Conservation (phyloP, 2,329 filamentous ascomycete genomes). For the Plectosphaerella plurivora region DNA sequence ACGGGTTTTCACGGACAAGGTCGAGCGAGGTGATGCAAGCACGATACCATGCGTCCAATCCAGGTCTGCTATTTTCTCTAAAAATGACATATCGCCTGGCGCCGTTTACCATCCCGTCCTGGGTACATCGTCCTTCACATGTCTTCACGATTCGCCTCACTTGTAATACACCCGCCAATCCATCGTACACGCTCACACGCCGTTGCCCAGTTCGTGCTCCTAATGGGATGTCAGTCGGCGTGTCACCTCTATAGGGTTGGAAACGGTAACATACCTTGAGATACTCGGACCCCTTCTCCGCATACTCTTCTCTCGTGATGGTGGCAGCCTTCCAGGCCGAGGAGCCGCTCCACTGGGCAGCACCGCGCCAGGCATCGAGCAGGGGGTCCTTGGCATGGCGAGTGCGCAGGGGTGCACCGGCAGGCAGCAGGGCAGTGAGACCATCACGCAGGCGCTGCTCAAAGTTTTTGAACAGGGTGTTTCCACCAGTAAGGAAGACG, state of each 20-base stretch:
- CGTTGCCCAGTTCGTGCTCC: conserved; percentile 65
- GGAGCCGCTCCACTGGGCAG: conserved; percentile 74
- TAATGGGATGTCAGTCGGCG: conserved; percentile 18
- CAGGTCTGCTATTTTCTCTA: no score
- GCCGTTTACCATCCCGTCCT: no score
- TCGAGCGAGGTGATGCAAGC: no score
- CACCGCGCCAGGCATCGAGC: conserved; percentile 90
- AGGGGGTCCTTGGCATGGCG: conserved; percentile 71
- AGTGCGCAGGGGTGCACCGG: conserved; percentile 62
- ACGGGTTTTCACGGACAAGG: no score
- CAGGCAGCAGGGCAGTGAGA: conserved; percentile 66
- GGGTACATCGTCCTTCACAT: no score
- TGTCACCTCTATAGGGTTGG: conserved; percentile 5
- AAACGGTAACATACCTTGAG: conserved; percentile 61
- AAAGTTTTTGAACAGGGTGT: conserved; percentile 80
- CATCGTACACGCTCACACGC: conserved; percentile 30
- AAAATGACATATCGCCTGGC: no score
- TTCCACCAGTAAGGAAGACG: conserved; percentile 92
- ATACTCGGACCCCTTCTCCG: conserved; percentile 91
- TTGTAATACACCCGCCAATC: no score
- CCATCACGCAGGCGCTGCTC: conserved; percentile 75
- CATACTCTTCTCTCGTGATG: conserved; percentile 76
- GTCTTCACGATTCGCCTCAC: no score
- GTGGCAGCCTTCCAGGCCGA: conserved; percentile 57
- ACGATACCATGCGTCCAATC: no score